Percentiles rank a stretch among this genome's conserved stretches.
Conservation (phyloP, 1,284 basidiomycete genomes). For the Cystobasidium slooffiae region DNA sequence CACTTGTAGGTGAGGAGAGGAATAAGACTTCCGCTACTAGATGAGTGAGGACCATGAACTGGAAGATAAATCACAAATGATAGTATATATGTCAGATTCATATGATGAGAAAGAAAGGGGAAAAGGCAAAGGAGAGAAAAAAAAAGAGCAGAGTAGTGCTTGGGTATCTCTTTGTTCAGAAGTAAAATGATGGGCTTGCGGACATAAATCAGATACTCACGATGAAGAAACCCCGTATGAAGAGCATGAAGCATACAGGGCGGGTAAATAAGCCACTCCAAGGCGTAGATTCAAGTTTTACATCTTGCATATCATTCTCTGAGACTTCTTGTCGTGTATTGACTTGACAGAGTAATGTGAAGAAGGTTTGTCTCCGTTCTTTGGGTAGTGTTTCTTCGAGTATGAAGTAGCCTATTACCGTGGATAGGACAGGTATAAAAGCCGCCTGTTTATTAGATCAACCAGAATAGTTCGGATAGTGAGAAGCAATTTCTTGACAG, state of each 20-base stretch:
- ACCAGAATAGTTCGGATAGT: neutral
- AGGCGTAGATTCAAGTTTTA: neutral
- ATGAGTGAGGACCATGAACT: slow-evolving; percentile 9
- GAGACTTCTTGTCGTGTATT: neutral
- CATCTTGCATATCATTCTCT: too few species aligned
- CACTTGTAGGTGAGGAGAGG: neutral
- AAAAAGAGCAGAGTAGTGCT: too few species aligned
- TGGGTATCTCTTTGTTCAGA: neutral
- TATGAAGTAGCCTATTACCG: neutral
- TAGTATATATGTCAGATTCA: too few species aligned
- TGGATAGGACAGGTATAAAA: neutral
- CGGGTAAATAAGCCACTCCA: neutral
- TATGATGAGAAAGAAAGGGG: too few species aligned
- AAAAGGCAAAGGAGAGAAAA: too few species aligned
- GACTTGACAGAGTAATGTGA: neutral
- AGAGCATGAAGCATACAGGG: slow-evolving; percentile 18
- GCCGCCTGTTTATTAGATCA: neutral
- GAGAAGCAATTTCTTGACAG: neutral
- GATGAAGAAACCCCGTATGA: slow-evolving; percentile 4
- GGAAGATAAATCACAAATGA: neutral
- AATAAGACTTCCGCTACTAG: slow-evolving; percentile 24
- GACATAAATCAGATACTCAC: neutral
- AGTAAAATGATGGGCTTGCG: neutral
- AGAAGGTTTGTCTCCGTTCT: neutral
- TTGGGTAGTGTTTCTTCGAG: neutral